phyloP scores from a whole-genome alignment of 805 yeast genomes.

The Blastobotrys chiropterorum region DNA sequence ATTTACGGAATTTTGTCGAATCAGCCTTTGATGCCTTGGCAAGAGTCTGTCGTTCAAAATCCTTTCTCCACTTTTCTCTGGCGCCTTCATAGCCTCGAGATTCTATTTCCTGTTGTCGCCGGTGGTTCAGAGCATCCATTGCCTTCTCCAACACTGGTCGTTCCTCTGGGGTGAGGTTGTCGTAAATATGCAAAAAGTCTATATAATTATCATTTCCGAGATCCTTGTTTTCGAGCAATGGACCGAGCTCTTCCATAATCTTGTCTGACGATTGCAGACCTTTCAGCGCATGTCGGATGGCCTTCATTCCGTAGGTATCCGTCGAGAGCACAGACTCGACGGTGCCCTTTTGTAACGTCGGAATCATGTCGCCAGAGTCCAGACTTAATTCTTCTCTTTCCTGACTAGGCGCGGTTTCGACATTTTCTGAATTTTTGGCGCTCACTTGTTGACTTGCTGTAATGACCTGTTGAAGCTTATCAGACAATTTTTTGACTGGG shows the following conservation, averaged over 20 bases:
- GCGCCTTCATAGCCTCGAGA: constrained; percentile 79
- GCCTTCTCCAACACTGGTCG: constrained; percentile 51
- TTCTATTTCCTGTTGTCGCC: constrained; percentile 73
- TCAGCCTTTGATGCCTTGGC: constrained; percentile 37
- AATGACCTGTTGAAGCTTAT: constrained; percentile 10
- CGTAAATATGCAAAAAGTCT: constrained; percentile 65
- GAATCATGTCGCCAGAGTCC: constrained; percentile 10
- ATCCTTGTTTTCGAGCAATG: constrained; percentile 31
- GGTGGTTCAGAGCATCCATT: constrained; percentile 63
- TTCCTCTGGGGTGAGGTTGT: constrained; percentile 42
- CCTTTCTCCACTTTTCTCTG: constrained; percentile 80
- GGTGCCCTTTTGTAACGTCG: constrained; percentile 45
- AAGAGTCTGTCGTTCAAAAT: constrained; percentile 42
- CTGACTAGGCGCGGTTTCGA: constrained; percentile 1
- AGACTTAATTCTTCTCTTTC: constrained; percentile 7
- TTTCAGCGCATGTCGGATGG: constrained; percentile 66
- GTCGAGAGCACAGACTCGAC: constrained; percentile 56
- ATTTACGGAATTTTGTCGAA: constrained; percentile 13
- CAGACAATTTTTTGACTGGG: constrained; percentile 17
- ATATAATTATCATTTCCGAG: constrained; percentile 33
- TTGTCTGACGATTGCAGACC: constrained; percentile 36
- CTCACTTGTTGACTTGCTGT: constrained; percentile 9
- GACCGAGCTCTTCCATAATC: constrained; percentile 25
- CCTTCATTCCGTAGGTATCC: constrained; percentile 69
- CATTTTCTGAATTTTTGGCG: not conserved